Percentiles rank a stretch among this genome's conserved stretches.
Evolutionary conservation across 2,329 filamentous ascomycete genomes (phyloP).

Genomic region (Meredithiella fracta): DNA sequence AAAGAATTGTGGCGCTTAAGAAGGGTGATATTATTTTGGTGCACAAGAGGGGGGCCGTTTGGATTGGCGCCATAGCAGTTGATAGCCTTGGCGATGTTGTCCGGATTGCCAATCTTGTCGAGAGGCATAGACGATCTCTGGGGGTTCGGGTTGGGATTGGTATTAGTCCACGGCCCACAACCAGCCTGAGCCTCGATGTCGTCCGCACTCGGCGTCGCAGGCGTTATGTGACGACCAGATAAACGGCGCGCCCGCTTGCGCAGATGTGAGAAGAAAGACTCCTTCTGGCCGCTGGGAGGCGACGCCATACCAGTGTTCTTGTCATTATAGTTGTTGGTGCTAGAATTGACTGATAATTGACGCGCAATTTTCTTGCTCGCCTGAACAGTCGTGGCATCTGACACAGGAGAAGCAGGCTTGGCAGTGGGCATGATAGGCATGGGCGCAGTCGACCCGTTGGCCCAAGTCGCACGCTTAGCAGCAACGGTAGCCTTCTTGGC

Average conservation of each 20-base stretch:
- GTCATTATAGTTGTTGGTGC: slow-evolving; percentile 88
- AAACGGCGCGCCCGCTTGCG: slow-evolving; percentile 83
- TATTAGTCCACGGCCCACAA: slow-evolving; percentile 62
- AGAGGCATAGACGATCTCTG: slow-evolving; percentile 73
- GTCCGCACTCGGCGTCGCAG: slow-evolving; percentile 62
- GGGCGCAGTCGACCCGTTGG: slow-evolving; percentile 66
- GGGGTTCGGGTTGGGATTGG: slow-evolving; percentile 1
- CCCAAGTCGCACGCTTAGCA: slow-evolving; percentile 84
- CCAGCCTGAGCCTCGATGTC: slow-evolving; percentile 88
- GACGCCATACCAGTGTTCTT: slow-evolving; percentile 52
- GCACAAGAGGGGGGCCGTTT: slow-evolving; percentile 33
- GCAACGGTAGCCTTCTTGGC: slow-evolving; percentile 23
- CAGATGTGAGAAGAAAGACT: slow-evolving; percentile 96
- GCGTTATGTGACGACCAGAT: slow-evolving; percentile 75
- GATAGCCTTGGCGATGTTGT: slow-evolving; percentile 43
- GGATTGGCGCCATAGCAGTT: slow-evolving; percentile 34
- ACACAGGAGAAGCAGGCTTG: slow-evolving; percentile 87
- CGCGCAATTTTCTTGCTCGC: slow-evolving; percentile 86
- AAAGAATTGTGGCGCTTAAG: slow-evolving; percentile 51
- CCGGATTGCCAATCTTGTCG: slow-evolving; percentile 47
- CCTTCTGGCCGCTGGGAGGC: slow-evolving; percentile 65
- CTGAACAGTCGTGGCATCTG: slow-evolving; percentile 80
- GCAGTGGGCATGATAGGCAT: slow-evolving; percentile 96
- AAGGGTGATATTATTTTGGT: slow-evolving; percentile 30
- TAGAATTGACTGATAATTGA: slow-evolving; percentile 81